phyloP scores from a whole-genome alignment of 116 monocot species.

The Posidonia oceanica region DNA sequence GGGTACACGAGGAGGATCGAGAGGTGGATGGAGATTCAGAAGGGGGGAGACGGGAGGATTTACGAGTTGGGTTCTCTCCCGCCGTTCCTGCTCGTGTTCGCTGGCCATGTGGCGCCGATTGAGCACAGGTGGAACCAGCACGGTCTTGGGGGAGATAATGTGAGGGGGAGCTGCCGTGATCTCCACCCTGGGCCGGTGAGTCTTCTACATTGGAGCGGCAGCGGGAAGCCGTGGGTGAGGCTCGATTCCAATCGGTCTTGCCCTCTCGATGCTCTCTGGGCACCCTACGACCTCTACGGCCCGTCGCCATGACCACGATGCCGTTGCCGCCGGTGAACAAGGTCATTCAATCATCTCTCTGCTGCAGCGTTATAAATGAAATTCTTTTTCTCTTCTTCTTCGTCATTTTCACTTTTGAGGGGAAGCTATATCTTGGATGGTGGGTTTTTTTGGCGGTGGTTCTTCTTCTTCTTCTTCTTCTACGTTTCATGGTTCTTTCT shows the following conservation, averaged over 20 bases:
- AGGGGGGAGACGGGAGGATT: constrained; percentile 38
- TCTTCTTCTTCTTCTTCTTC: neutral
- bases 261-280: constrained; percentile 49
- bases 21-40: constrained; percentile 85
- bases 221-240: constrained; percentile 57
- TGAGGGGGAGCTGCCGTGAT: constrained; percentile 68
- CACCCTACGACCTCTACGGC: constrained; percentile 46
- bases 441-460: neutral
- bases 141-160: constrained; percentile 86
- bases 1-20: constrained; percentile 44
- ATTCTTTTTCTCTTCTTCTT: constrained; percentile 7
- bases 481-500: neutral
- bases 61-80: constrained; percentile 92
- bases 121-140: constrained; percentile 98
- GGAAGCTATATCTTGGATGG: neutral
- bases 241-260: constrained; percentile 42
- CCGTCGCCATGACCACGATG: constrained; percentile 7
- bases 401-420: neutral
- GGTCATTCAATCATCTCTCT: neutral
- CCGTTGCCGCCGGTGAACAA: constrained; percentile 11
- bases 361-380: neutral
- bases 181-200: constrained; percentile 56
- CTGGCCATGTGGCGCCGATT: constrained; percentile 80
- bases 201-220: constrained; percentile 59
- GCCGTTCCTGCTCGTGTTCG: constrained; percentile 88